Percentiles rank a stretch among this genome's conserved stretches.
Conservation (phyloP, 495 filamentous ascomycete genomes). For the Lepraria neglecta region DNA sequence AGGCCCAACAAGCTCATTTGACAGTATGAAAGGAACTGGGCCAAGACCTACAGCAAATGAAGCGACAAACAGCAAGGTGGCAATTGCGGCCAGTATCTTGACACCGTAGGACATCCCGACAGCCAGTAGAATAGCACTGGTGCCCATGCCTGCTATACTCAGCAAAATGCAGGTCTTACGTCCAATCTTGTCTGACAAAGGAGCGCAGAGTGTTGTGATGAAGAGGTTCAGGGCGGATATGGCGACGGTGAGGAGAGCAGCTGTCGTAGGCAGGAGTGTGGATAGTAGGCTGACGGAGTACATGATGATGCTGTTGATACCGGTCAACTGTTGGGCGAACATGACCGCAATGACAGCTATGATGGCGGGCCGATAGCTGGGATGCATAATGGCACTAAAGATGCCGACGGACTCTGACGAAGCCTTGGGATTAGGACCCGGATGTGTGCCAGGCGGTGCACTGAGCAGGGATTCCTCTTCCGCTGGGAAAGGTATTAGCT, state of each 20-base stretch:
- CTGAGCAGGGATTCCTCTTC: slow-evolving; percentile 47
- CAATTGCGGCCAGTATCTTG: slow-evolving; percentile 68
- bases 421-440: slow-evolving; percentile 28
- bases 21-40: slow-evolving; percentile 89
- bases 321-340: slow-evolving; percentile 85
- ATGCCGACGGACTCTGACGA: slow-evolving; percentile 54
- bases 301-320: slow-evolving; percentile 97
- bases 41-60: slow-evolving; percentile 89
- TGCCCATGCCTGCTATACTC: slow-evolving; percentile 78
- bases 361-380: slow-evolving; percentile 66
- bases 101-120: slow-evolving; percentile 63
- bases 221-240: slow-evolving; percentile 83
- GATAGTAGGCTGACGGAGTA: slow-evolving; percentile 87
- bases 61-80: slow-evolving; percentile 76
- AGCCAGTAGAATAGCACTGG: slow-evolving; percentile 65
- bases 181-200: slow-evolving; percentile 77
- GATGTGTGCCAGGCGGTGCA: slow-evolving; percentile 30
- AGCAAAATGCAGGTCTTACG: slow-evolving; percentile 75
- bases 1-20: slow-evolving; percentile 78
- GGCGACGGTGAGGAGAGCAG: slow-evolving; percentile 71
- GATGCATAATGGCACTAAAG: slow-evolving; percentile 55
- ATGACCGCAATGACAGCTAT: slow-evolving; percentile 84
- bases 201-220: slow-evolving; percentile 71
- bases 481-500: slow-evolving; percentile 7
- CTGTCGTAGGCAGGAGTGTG: slow-evolving; percentile 66